A percentile compares a stretch with the other conserved stretches of the same genome.
Conservation (phyloP, 2,329 filamentous ascomycete genomes). For the Fusarium pseudocircinatum region DNA sequence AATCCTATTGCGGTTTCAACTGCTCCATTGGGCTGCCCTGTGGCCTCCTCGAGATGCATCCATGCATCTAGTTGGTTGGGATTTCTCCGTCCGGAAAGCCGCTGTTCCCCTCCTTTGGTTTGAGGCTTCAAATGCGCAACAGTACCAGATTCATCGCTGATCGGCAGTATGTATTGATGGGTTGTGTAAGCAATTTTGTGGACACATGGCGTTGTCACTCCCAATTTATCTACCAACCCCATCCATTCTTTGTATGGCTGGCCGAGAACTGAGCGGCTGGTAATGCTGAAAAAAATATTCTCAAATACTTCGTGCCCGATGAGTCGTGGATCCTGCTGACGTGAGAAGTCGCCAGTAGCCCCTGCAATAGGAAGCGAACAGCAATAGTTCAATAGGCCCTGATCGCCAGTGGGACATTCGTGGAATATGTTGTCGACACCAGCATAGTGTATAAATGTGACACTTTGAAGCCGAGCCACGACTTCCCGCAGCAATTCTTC, state of each 20-base stretch:
- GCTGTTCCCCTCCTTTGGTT: background rate
- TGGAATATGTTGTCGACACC: background rate
- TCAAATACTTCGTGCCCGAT: background rate
- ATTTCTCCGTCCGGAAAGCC: no score
- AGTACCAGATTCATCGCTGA: background rate
- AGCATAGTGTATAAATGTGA: background rate
- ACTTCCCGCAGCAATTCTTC: background rate
- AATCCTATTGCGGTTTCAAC: background rate
- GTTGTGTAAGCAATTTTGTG: background rate
- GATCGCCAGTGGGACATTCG: no score
- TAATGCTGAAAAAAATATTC: background rate
- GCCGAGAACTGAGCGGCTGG: no score
- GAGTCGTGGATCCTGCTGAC: background rate
- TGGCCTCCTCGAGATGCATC: no score
- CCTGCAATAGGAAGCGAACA: background rate
- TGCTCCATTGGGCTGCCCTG: no score
- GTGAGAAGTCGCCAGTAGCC: accelerated
- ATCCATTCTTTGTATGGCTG: background rate
- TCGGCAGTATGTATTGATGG: accelerated
- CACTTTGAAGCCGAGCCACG: background rate
- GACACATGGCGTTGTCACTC: background rate
- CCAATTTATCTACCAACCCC: background rate
- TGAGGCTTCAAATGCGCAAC: accelerated
- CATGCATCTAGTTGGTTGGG: no score
- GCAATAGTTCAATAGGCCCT: background rate